Base-by-base conservation (phyloP, 345 rosid genomes). In the Aquilaria yunnanensis region DNA sequence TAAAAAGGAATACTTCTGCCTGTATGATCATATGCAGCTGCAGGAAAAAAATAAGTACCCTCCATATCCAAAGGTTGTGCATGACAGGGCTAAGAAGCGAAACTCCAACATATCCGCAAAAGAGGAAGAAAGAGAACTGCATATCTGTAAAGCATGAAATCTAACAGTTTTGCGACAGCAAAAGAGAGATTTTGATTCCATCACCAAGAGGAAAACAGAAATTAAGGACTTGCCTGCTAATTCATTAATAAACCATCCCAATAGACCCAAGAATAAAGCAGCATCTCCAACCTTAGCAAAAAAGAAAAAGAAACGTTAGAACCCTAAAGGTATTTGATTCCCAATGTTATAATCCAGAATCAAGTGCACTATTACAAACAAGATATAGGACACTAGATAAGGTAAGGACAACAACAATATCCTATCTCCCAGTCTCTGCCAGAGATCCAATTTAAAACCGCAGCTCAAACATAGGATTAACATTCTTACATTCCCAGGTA, bases 1-100 rank as follows among this genome's bases (percentile, higher is more conserved):
- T 52, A 32, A 64, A 47, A 23, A 60, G 31, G 55, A 48, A 45
- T n/a, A 48, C 51, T 10, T n/a, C 31, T 56, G 52, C 52, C 49
- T 30, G 32, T 53, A 41, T 23, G 6, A 34, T 58, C 30, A 49
- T 37, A 34, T 49, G 57, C 62, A 37, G 43, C 43, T 52, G 54
- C 47, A 65, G 23, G 57, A 58, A 70, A 33, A 49, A 63, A 5
- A 5, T 37, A 12, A 57, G 32, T 85, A 90, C 99, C 97, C 96
- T 81, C 99, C 97, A 94, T 73, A 90, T 88, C 97, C 97, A 94
- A 48, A 90, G 81, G 65, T 90, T 94, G 83, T 88, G 96, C 97
- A 94, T 90, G 75, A 90, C 96, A 64, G 97, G 95, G 71, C 97
- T 86, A 64, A 94, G 96, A 50, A 94, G 91, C 55, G 97, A 83